Base-by-base conservation (phyloP, 768 basidiomycete species). In the Termitomyces sp. region DNA sequence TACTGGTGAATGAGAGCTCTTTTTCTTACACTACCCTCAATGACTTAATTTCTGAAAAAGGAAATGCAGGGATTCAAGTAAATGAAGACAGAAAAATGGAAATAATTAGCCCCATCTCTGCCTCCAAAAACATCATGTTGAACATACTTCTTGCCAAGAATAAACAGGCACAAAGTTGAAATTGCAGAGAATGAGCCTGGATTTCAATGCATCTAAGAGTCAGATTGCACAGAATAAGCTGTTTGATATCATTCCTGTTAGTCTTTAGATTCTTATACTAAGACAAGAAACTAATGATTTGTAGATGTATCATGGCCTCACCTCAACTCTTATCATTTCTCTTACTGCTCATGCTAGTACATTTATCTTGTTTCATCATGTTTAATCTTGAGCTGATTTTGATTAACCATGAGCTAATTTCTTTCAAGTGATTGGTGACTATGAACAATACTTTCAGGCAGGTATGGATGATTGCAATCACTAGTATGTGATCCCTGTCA, bases 101-200 rank as follows among this genome's bases (percentile, higher is more conserved):
- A n/a, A n/a, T n/a, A n/a, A n/a, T 95, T 61, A 90, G 89, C 59
- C 90, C 92, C 0, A 89, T 92, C 9, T 84, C 90, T 10, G 86
- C 87, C 1, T 88, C 90, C 23, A 95, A 87, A 68, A 92, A 96
- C 63, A 81, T 91, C 25, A 81, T 86, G 3, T 94, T 93, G 72
- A 92, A 93, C 69, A 96, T 99, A 62, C 81, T 99, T 29, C 83
- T 99, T 16, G 97, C 97, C 0, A 97, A 99, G 70, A 97, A 98
- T 70, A 98, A 98, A 95, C 54, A 95, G 97, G 0, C 97, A 98
- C 67, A 82, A 85, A 9, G 94, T 97, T 25, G 93, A 97, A 77
- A 94, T 98, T 56, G 97, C 95, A 16, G 96, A 98, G 78, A 98
- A 99, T 68, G 96, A 89, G 88, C 61, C 76, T 97, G 57, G 96